Evolutionary conservation across 2,329 filamentous ascomycete genomes (phyloP), one percentile per base, ranked within the genome.

Genomic region (Arthrobotrys conoides): DNA sequence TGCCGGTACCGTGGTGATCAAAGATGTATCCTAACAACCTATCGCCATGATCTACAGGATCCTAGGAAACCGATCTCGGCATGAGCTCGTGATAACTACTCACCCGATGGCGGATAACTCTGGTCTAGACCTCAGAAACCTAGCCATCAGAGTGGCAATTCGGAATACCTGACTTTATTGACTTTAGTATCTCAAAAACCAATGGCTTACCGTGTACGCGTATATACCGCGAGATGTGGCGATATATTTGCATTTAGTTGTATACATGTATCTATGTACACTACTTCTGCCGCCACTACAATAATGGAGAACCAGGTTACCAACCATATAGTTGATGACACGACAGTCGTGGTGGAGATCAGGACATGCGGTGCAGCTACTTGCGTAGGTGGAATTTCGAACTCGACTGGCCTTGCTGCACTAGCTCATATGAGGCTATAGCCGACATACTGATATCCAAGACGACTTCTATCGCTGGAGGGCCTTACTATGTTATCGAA

Each of bases 401-500:
- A n/a, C n/a, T n/a, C n/a, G 44, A 46, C 44, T 46, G 44, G 44
- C 44, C 44, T 46, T 46, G 44, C 44, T 46, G 2, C 18, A n/a
- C 20, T 46, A 46, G 44, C 44, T 46, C 16, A 16, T 16, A 41
- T 20, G 10, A 46, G n/a, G 9, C 44, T 5, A 46, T 16, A 20
- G 9, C n/a, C 44, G 5, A 16, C 44, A 46, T 41, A n/a, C 5
- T 8, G n/a, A 46, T 20, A 46, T 10, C n/a, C n/a, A 16, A 46
- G 18, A 16, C 16, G 38, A 14, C 12, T 10, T 10, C 36, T 38
- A 14, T 41, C 3, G 3, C 2, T 36, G 33, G 6, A 36, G 33
- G 5, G 14, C 12, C 12, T 41, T 41, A 16, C 3, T 41, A 41
- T 41, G 3, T 16, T 16, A n/a, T 41, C 38, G 12, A 12, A 41